Conservation (phyloP, 2,329 filamentous ascomycete genomes). For the Apiospora kogelbergensis region DNA sequence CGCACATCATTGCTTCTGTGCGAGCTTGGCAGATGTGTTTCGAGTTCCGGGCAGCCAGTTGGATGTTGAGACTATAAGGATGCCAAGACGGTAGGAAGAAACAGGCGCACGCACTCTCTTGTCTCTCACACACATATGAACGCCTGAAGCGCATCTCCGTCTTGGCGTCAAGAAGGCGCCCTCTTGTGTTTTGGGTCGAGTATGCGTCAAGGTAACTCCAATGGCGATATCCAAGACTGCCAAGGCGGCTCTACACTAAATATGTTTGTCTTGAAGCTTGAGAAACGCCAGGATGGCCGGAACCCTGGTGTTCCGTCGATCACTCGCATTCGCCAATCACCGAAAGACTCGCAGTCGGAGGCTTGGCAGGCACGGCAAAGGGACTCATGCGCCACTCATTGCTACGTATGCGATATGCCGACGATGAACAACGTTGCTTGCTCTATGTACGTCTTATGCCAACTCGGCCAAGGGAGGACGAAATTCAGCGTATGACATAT, state of each 20-base stretch:
- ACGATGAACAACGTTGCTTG: not conserved
- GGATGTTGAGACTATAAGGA: not conserved
- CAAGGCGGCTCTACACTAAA: not conserved
- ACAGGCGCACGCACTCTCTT: not conserved
- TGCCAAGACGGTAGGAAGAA: constrained; percentile 1
- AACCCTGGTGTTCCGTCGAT: constrained; percentile 6
- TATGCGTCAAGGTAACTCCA: not conserved
- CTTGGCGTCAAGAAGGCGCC: too few species aligned
- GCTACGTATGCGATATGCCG: not conserved
- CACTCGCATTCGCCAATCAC: not conserved
- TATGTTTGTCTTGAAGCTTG: constrained; percentile 6
- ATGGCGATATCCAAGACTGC: not conserved
- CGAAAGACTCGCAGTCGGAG: not conserved
- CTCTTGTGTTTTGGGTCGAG: not conserved
- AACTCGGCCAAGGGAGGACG: not conserved
- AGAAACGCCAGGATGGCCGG: not conserved
- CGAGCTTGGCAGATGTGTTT: constrained; percentile 4
- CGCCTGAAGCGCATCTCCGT: not conserved
- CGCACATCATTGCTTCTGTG: constrained; percentile 6
- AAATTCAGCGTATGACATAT: not conserved
- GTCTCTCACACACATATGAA: not conserved
- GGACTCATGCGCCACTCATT: not conserved
- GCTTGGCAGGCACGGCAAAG: constrained; percentile 1
- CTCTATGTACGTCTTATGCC: not conserved
- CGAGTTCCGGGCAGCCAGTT: not conserved